Evolutionary conservation across 495 filamentous ascomycete species (phyloP).

Genomic region (Rhypophila decipiens): DNA sequence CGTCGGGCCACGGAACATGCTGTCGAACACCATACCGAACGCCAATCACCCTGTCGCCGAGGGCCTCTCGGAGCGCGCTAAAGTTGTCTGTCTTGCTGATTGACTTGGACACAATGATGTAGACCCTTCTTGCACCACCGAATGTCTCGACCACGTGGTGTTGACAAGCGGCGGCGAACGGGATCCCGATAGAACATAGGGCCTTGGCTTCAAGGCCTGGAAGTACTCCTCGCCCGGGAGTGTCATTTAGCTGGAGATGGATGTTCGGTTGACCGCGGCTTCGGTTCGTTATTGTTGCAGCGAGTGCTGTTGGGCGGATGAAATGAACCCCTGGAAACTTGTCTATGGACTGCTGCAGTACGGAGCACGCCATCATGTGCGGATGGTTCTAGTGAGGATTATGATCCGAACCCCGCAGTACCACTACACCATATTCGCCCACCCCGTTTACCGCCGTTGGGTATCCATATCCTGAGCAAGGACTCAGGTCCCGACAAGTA

Average conservation of each 20-base stretch:
- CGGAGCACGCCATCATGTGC: too few relatives aligned
- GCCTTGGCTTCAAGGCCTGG: constrained; percentile 30
- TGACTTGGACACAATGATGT: constrained; percentile 55
- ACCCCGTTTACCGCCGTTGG: too few relatives aligned
- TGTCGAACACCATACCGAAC: constrained; percentile 50
- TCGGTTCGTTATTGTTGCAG: too few relatives aligned
- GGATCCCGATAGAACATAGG: constrained; percentile 43
- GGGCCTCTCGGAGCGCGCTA: constrained; percentile 33
- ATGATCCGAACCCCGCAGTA: too few relatives aligned
- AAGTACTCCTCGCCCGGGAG: constrained; percentile 20
- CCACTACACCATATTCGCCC: too few relatives aligned
- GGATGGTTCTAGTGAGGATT: too few relatives aligned
- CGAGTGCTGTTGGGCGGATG: too few relatives aligned
- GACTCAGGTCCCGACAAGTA: too few relatives aligned
- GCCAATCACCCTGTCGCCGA: constrained; percentile 47
- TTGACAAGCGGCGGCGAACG: constrained; percentile 43
- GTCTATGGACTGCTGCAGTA: too few relatives aligned
- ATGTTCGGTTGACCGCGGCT: too few relatives aligned
- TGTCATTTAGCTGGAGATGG: constrained; percentile 1
- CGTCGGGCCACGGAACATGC: constrained; percentile 55
- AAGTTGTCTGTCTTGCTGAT: constrained; percentile 50
- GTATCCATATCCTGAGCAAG: too few relatives aligned
- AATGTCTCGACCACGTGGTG: constrained; percentile 48
- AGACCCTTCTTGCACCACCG: constrained; percentile 43
- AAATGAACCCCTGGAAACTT: too few relatives aligned